Evolutionary conservation across 2,329 filamentous ascomycete genomes (phyloP).

Genomic region (Diplodia corticola): DNA sequence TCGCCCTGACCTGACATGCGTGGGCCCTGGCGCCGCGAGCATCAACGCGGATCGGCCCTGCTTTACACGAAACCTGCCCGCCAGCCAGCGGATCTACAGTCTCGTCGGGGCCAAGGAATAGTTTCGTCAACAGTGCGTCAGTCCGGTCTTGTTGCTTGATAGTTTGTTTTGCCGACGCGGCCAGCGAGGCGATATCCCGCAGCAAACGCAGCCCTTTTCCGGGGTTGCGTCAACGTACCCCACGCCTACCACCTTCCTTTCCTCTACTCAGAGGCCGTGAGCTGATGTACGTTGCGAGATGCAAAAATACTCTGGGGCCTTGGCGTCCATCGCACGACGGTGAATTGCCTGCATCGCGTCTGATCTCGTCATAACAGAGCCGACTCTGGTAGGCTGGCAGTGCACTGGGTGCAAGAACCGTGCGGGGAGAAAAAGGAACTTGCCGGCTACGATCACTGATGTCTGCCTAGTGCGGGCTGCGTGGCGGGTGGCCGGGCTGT

Average conservation of each 20-base stretch:
- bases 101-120: background rate
- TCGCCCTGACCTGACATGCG: background rate
- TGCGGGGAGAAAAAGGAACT: background rate
- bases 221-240: background rate
- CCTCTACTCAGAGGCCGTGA: background rate
- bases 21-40: background rate
- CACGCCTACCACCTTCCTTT: background rate
- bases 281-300: background rate
- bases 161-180: background rate
- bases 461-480: background rate
- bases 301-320: background rate
- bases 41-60: background rate
- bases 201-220: conserved; percentile 3
- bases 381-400: background rate
- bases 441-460: background rate
- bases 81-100: background rate
- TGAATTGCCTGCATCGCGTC: background rate
- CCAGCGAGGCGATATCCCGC: background rate
- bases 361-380: background rate
- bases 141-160: background rate
- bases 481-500: conserved; percentile 2
- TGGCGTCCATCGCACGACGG: background rate
- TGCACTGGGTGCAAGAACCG: background rate
- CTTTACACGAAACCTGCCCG: background rate
- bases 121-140: background rate